A percentile compares a stretch with the other conserved stretches of the same genome.
These are phyloP conservation scores for Alternaria sp. DNA, from an alignment of 2,329 filamentous ascomycete species.

Conservation along the genomic window DNA sequence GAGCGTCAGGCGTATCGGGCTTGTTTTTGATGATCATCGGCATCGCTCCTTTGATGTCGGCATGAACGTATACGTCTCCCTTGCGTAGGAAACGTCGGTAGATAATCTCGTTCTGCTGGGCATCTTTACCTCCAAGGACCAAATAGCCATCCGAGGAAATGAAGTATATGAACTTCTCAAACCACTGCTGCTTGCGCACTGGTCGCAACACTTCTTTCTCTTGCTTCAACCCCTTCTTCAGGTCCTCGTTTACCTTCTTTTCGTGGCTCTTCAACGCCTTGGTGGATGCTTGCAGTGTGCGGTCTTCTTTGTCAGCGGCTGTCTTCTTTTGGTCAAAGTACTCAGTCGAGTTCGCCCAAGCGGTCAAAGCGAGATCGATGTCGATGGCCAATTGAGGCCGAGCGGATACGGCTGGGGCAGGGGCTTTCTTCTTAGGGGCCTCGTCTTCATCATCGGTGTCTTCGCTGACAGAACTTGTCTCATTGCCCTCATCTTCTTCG, in stretches of 20 bases:
- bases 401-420: slow-evolving; percentile 38
- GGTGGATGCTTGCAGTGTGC: slow-evolving; percentile 79
- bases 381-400: slow-evolving; percentile 71
- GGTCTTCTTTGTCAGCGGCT: slow-evolving; percentile 85
- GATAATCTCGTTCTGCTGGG: slow-evolving; percentile 88
- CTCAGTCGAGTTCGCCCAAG: slow-evolving; percentile 87
- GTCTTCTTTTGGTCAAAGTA: slow-evolving; percentile 90
- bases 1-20: slow-evolving; percentile 74
- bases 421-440: slow-evolving; percentile 56
- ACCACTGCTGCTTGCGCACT: slow-evolving; percentile 87
- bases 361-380: slow-evolving; percentile 79
- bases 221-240: slow-evolving; percentile 87
- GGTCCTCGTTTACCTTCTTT: slow-evolving; percentile 82
- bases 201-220: slow-evolving; percentile 88
- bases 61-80: slow-evolving; percentile 90
- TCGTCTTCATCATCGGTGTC: slow-evolving; percentile 65
- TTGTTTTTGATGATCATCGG: slow-evolving; percentile 93
- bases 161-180: slow-evolving; percentile 97
- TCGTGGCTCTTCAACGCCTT: slow-evolving; percentile 89
- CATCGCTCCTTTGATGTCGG: slow-evolving; percentile 82
- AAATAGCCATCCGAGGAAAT: slow-evolving; percentile 95
- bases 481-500: slow-evolving; percentile 61
- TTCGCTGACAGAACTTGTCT: slow-evolving; percentile 70
- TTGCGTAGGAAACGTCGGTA: slow-evolving; percentile 85
- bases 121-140: slow-evolving; percentile 86